Evolutionary conservation across 208 protist genomes (phyloP), one percentile per base, ranked within the genome.

Genomic region (Wallacemonas sp.): DNA sequence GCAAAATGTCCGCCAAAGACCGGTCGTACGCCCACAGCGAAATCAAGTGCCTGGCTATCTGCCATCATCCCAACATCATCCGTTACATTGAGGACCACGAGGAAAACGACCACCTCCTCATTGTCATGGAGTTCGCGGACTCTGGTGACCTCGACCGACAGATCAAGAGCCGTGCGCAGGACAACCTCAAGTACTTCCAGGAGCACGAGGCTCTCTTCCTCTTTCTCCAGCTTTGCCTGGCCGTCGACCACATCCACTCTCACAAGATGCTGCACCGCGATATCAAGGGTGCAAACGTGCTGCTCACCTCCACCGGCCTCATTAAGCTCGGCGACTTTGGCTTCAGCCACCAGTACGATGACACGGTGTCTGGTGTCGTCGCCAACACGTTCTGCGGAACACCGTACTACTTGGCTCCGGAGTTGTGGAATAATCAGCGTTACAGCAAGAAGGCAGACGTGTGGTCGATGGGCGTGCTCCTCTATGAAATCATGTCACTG

Each of bases 301-400:
- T 97, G 22, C 78, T 97, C 19, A 94, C 87, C 1, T 89, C 85
- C 19, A 89, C 81, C 1, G 92, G 92, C 0, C 68, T 94, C 42
- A 89, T 95, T 42, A 97, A 97, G 63, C 81, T 97, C 21, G 90
- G 85, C 17, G 92, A 97, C 78, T 97, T 97, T 74, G 92, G 92
- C 15, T 94, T 89, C 27, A 91, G 89, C 65, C 81, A 84, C 71
- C 89, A 94, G 73, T 94, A 94, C 67, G 87, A 94, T 48, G 87
- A 94, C 53, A 94, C 87, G 1, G 87, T 94, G 6, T 94, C 87
- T 1, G 92, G 92, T 15, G 87, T 91, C 1, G 87, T 94, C 10
- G 87, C 87, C 0, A 94, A 89, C 71, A 94, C 87, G 13, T 94
- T 94, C 76, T 77, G 68, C 37, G 79, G 79, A 5, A 85, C 79